phyloP scores from a whole-genome alignment of 83 land plant species.

The Thuja plicata region DNA sequence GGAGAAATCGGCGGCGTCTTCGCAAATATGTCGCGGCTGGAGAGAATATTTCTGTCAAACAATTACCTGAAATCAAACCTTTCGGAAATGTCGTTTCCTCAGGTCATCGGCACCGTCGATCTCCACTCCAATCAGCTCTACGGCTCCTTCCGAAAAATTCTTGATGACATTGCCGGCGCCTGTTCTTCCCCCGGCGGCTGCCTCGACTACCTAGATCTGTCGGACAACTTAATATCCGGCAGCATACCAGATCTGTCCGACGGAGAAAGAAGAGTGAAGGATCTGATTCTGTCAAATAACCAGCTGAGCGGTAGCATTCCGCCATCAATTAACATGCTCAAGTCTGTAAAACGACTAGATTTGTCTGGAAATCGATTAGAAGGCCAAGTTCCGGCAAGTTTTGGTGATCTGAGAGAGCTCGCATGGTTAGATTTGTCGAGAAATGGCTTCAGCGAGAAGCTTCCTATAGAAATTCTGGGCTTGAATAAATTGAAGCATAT shows the following conservation, averaged over 20 bases:
- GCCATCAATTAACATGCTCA: slow-evolving; percentile 45
- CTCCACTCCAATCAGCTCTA: slow-evolving; percentile 47
- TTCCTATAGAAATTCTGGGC: slow-evolving; percentile 43
- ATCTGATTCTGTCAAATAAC: slow-evolving; percentile 50
- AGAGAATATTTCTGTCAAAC: slow-evolving; percentile 48
- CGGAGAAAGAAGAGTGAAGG: slow-evolving; percentile 30
- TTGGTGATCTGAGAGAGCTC: slow-evolving; percentile 42
- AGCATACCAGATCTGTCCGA: slow-evolving; percentile 44
- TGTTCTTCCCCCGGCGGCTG: slow-evolving; percentile 29
- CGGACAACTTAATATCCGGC: slow-evolving; percentile 52
- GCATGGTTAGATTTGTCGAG: slow-evolving; percentile 72
- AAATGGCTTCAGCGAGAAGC: slow-evolving; percentile 60
- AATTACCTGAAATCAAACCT: slow-evolving; percentile 49
- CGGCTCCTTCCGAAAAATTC: slow-evolving; percentile 37
- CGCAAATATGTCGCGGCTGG: slow-evolving; percentile 34
- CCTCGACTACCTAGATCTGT: slow-evolving; percentile 42
- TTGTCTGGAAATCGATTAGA: slow-evolving; percentile 60
- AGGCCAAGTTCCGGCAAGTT: slow-evolving; percentile 62
- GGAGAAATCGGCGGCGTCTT: slow-evolving; percentile 37
- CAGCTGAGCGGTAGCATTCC: slow-evolving; percentile 62
- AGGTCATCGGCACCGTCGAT: slow-evolving; percentile 44
- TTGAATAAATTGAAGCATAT: slow-evolving; percentile 33
- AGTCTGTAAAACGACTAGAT: slow-evolving; percentile 39
- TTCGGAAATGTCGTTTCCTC: slow-evolving; percentile 27
- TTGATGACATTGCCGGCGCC: slow-evolving; percentile 16